These are phyloP conservation scores for Ceratobasidium sp. DNA, from an alignment of 1,284 basidiomycete species.

Conservation along the genomic window DNA sequence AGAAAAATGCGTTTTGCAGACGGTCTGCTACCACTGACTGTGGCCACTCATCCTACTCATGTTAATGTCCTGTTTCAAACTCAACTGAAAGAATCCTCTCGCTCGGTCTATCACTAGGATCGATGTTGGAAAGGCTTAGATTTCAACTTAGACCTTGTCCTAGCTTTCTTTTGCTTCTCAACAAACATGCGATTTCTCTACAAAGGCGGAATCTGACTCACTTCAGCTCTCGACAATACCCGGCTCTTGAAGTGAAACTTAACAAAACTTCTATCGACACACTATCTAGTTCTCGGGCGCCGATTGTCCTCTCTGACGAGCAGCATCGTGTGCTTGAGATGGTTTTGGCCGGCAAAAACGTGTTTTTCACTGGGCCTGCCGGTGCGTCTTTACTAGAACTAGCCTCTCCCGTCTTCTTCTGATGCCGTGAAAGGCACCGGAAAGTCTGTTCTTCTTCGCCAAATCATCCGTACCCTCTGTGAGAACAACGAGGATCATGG, in stretches of 20 bases:
- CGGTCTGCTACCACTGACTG: no score
- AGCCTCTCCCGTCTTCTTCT: constrained; percentile 55
- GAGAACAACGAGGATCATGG: constrained; percentile 62
- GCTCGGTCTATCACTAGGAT: no score
- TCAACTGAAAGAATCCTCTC: no score
- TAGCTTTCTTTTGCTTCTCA: background rate
- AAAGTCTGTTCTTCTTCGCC: constrained; percentile 69
- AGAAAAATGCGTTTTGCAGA: background rate
- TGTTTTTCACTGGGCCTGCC: constrained; percentile 48
- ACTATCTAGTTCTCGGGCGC: background rate
- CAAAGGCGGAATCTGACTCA: background rate
- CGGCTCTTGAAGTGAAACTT: background rate
- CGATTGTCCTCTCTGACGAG: constrained; percentile 47
- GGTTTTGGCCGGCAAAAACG: constrained; percentile 39
- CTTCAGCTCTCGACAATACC: background rate
- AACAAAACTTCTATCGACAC: background rate
- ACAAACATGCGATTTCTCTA: background rate
- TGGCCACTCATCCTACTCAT: no score
- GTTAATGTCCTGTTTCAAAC: no score
- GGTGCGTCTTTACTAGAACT: no score
- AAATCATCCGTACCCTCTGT: constrained; percentile 65
- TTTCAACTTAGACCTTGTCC: no score
- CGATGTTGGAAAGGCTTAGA: no score
- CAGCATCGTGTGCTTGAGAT: constrained; percentile 42
- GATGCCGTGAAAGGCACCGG: no score